Percentiles rank a stretch among this genome's conserved stretches.
Conservation (phyloP, 75 land plant species). For the Cryptomeria japonica region DNA sequence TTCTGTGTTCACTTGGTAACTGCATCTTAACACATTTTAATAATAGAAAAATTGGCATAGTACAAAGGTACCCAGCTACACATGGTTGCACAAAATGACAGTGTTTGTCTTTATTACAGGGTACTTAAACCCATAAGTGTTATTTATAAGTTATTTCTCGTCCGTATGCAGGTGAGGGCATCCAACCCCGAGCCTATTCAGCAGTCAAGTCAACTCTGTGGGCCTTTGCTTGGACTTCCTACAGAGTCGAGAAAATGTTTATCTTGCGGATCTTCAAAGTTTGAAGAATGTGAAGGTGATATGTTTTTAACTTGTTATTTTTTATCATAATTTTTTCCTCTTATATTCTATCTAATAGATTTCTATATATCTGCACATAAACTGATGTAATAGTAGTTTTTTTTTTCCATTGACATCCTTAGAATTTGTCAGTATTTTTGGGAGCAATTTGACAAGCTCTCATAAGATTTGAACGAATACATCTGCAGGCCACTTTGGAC, state of each 20-base stretch:
- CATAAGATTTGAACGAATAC: background rate
- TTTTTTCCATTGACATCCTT: background rate
- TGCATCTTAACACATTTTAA: background rate
- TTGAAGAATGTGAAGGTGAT: constrained; percentile 77
- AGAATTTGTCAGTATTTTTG: background rate
- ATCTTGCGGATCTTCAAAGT: constrained; percentile 73
- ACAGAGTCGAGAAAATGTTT: constrained; percentile 71
- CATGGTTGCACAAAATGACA: background rate
- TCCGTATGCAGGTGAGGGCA: background rate
- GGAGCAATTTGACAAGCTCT: background rate
- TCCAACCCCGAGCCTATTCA: constrained; percentile 26
- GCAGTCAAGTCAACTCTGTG: constrained; percentile 54
- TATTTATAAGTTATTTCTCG: background rate
- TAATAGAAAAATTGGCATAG: background rate
- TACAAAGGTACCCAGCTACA: background rate
- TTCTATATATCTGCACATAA: background rate
- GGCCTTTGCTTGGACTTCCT: constrained; percentile 81
- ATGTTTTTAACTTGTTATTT: background rate
- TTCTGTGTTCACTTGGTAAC: background rate
- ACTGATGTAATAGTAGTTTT: background rate
- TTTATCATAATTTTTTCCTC: background rate
- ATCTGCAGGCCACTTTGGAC: constrained; percentile 13
- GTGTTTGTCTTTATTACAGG: background rate
- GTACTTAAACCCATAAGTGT: background rate
- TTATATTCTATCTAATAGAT: no score